Evolutionary conservation across 495 filamentous ascomycete species (phyloP).

Genomic region (Geopyxis carbonaria): DNA sequence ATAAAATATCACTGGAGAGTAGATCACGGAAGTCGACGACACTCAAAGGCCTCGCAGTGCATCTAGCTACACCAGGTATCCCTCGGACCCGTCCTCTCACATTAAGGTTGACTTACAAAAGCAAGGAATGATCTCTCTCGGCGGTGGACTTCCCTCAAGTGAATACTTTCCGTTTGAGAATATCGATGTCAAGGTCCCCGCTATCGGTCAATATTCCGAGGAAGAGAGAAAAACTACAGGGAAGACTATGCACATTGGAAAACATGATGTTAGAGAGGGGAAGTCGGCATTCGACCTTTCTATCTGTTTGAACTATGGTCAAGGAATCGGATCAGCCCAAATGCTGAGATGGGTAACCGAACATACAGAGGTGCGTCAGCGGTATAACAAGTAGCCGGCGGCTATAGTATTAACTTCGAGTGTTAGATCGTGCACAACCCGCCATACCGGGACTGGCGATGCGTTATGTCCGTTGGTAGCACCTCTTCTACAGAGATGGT

Average conservation of each 20-base stretch:
- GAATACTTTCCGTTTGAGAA: conserved; percentile 77
- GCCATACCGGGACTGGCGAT: conserved; percentile 72
- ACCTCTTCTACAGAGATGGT: conserved; percentile 63
- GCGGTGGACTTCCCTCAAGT: conserved; percentile 75
- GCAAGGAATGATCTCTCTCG: conserved; percentile 59
- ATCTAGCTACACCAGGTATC: conserved; percentile 32
- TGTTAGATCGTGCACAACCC: conserved; percentile 47
- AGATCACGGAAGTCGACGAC: conserved; percentile 40
- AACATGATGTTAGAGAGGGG: conserved; percentile 58
- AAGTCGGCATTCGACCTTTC: conserved; percentile 57
- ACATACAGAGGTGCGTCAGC: conserved; percentile 55
- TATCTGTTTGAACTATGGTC: conserved; percentile 77
- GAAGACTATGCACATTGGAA: conserved; percentile 45
- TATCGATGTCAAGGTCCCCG: conserved; percentile 50
- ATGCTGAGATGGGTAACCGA: conserved; percentile 77
- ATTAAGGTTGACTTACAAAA: neutral
- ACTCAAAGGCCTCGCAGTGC: conserved; percentile 63
- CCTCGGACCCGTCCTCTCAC: too few species aligned
- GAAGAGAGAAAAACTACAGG: conserved; percentile 39
- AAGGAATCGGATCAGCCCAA: conserved; percentile 71
- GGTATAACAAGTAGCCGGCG: neutral
- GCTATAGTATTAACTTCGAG: neutral
- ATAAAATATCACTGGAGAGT: conserved; percentile 45
- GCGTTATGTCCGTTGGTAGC: conserved; percentile 55
- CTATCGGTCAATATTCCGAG: conserved; percentile 49